Evolutionary conservation across 2,329 filamentous ascomycete genomes (phyloP), one percentile per base, ranked within the genome.

Genomic region (Arthrobotrys megalospora): DNA sequence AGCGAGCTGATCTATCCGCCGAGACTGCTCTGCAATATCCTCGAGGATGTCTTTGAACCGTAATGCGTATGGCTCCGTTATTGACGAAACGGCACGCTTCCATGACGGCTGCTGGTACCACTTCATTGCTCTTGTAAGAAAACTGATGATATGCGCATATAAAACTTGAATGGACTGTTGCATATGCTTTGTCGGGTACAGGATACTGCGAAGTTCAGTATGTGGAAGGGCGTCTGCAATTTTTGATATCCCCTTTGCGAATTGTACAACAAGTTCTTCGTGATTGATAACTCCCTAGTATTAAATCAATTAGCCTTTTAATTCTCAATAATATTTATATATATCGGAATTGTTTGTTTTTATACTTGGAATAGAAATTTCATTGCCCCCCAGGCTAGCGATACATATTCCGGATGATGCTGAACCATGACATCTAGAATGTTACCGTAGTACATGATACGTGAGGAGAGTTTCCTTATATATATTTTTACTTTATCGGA

Each of bases 21-120:
- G 58, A 14, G 58, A 63, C 14, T 47, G 43, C 24, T 63, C 58
- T 8, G 38, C 24, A 32, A 63, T 63, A 19, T 63, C 58, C 7
- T 63, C 38, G 8, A 63, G 38, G 8, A 63, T 47, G 47, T 63
- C 58, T 16, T 63, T 47, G 11, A 63, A 63, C 6, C 21, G 58
- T 8, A 63, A 19, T 5, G 58, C 38, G 47, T 28, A 47, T 1
- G 58, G 58, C 5, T 63, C 12, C 2, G 58, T 47, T 63, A 63
- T 63, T 6, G 58, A 63, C 6, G 58, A 45, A 10, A 63, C 38
- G 2, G 58, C 24, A 14, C 58, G 16, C 45, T 63, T 63, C 38
- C 19, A 47, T 3, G 38, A 45, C 1, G 58, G 43, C n/a, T 63
- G 58, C 16, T 32, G 58, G 38, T 63, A 63, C 58, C 58, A 63